phyloP scores from a whole-genome alignment of 163 green algal species.

The Chlamydomonas reinhardtii region DNA sequence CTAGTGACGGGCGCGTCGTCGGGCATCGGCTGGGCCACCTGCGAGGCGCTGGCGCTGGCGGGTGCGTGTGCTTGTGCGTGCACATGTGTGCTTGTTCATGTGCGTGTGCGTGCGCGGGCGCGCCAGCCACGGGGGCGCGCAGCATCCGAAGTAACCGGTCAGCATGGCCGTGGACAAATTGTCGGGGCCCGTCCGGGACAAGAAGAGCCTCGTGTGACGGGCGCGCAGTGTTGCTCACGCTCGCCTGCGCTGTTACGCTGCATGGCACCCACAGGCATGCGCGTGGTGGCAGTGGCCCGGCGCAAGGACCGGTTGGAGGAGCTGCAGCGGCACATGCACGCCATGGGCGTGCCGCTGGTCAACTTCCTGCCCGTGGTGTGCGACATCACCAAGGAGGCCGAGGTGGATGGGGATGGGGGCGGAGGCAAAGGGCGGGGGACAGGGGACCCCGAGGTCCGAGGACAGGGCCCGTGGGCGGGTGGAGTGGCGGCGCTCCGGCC shows the following conservation, averaged over 20 bases:
- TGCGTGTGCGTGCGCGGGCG: not conserved
- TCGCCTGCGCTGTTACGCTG: too few relatives aligned
- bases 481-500: too few relatives aligned
- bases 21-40: conserved; percentile 81
- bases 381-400: conserved; percentile 84
- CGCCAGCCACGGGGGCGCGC: too few relatives aligned
- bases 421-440: too few relatives aligned
- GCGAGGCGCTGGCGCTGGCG: conserved; percentile 67
- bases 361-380: conserved; percentile 91
- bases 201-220: too few relatives aligned
- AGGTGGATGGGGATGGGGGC: conserved; percentile 28
- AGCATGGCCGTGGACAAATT: too few relatives aligned
- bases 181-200: too few relatives aligned
- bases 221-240: too few relatives aligned
- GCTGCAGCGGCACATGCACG: conserved; percentile 77
- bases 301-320: conserved; percentile 79
- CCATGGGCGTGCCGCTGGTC: conserved; percentile 63
- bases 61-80: conserved; percentile 24
- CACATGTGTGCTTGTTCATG: conserved; percentile 1
- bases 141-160: too few relatives aligned
- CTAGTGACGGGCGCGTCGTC: conserved; percentile 84
- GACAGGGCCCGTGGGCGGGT: too few relatives aligned
- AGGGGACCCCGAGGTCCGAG: too few relatives aligned
- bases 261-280: conserved; percentile 65
- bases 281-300: conserved; percentile 85